phyloP scores from a whole-genome alignment of 78 protist genomes.

The Dictyostelium discoideum region DNA sequence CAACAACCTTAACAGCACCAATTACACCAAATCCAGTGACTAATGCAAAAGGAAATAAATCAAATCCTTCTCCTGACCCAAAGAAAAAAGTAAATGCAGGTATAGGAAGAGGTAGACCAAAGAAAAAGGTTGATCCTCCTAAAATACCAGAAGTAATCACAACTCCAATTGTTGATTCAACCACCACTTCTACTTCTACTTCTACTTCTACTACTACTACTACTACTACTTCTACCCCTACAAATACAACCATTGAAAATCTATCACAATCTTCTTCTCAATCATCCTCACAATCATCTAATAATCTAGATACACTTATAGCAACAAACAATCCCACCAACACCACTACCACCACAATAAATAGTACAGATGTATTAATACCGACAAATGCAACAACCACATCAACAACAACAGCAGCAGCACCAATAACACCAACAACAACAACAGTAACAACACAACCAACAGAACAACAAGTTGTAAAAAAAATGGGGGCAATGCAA shows the following conservation, averaged over 20 bases:
- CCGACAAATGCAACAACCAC: not conserved
- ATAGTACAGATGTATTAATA: not conserved
- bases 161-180: not conserved
- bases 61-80: not conserved
- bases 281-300: not conserved
- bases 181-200: not conserved
- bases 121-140: constrained; percentile 32
- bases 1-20: not conserved
- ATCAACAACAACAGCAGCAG: not conserved
- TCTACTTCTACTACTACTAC: not conserved
- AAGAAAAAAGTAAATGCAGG: constrained; percentile 7
- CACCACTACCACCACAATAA: not conserved
- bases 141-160: not conserved
- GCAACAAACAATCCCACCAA: not conserved
- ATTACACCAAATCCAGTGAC: not conserved
- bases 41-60: not conserved
- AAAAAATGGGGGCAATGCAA: not conserved
- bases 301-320: not conserved
- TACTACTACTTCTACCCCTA: not conserved
- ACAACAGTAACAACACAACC: not conserved
- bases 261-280: not conserved
- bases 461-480: not conserved
- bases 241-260: not conserved
- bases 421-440: not conserved
- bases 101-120: constrained; percentile 46